These are phyloP conservation scores for Metschnikowia lunata DNA, from an alignment of 805 yeast genomes.

Conservation along the genomic window DNA sequence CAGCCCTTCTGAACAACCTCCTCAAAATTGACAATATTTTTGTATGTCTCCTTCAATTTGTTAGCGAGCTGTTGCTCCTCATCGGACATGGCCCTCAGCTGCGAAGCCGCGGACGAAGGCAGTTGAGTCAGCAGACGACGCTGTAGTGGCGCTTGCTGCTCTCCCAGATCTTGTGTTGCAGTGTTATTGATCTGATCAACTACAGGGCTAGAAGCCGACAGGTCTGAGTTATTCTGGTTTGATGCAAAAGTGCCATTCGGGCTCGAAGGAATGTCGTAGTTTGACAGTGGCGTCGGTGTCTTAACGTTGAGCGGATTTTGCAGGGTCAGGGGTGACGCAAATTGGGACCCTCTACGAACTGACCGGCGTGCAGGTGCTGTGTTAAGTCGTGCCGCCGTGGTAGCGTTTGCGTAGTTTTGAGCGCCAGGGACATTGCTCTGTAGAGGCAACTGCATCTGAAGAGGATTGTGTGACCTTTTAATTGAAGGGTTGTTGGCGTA, in stretches of 20 bases:
- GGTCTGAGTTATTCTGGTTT: slow-evolving; percentile 34
- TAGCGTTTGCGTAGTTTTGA: slow-evolving; percentile 7
- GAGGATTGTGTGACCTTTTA: slow-evolving; percentile 30
- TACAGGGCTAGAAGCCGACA: slow-evolving; percentile 36
- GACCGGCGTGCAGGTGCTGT: slow-evolving; percentile 6
- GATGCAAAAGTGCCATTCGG: slow-evolving; percentile 31
- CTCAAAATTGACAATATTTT: slow-evolving; percentile 62
- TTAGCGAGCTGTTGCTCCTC: slow-evolving; percentile 66
- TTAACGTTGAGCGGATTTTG: slow-evolving; percentile 16
- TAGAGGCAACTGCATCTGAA: slow-evolving; percentile 14
- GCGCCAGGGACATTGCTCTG: slow-evolving; percentile 15
- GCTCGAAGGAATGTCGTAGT: slow-evolving; percentile 39
- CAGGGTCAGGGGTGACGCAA: slow-evolving; percentile 14
- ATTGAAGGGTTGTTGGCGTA: slow-evolving; percentile 29
- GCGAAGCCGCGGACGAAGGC: slow-evolving; percentile 4
- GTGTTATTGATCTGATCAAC: slow-evolving; percentile 16
- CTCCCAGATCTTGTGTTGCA: slow-evolving; percentile 6
- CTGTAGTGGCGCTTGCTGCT: slow-evolving; percentile 6
- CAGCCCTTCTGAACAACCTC: slow-evolving; percentile 68
- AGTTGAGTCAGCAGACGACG: slow-evolving; percentile 15
- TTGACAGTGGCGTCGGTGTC: slow-evolving; percentile 39
- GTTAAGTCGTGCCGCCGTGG: slow-evolving; percentile 5
- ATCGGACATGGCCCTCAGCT: slow-evolving; percentile 40
- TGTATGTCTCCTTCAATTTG: slow-evolving; percentile 70
- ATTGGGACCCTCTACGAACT: slow-evolving; percentile 15